A percentile compares a stretch with the other conserved stretches of the same genome.
Conservation (phyloP, 2,329 filamentous ascomycete genomes). For the Alternaria metachromatica region DNA sequence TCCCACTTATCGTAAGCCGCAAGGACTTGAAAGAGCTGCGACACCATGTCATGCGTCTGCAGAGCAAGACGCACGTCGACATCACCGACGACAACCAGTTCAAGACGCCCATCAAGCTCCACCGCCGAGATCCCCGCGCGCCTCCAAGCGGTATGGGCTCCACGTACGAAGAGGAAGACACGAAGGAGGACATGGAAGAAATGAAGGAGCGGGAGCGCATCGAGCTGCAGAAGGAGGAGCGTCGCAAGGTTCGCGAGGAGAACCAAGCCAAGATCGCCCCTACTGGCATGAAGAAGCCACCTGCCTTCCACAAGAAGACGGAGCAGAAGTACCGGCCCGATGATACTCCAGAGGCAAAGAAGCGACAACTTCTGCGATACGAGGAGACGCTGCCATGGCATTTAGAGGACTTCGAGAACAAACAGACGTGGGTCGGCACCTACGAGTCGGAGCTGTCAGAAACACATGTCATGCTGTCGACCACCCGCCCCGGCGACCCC, state of each 20-base stretch:
- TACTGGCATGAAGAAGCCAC: conserved; percentile 71
- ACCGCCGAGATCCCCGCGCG: conserved; percentile 80
- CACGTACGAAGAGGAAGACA: conserved; percentile 59
- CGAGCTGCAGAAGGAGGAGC: conserved; percentile 71
- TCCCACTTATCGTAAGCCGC: conserved; percentile 82
- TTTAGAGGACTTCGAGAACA: conserved; percentile 93
- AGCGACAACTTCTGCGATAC: conserved; percentile 72
- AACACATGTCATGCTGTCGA: conserved; percentile 73
- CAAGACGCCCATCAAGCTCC: conserved; percentile 83
- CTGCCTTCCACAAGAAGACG: conserved; percentile 75
- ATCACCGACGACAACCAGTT: conserved; percentile 82
- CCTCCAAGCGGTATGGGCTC: conserved; percentile 58
- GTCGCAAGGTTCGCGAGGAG: conserved; percentile 82
- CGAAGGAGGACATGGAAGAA: conserved; percentile 68
- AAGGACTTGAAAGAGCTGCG: conserved; percentile 79
- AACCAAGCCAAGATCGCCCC: conserved; percentile 95
- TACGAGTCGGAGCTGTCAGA: conserved; percentile 90
- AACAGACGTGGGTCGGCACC: conserved; percentile 90
- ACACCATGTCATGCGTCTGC: conserved; percentile 86
- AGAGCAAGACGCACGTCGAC: conserved; percentile 65
- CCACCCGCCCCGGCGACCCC: conserved; percentile 66
- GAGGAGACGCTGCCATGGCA: conserved; percentile 98
- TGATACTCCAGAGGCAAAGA: conserved; percentile 73
- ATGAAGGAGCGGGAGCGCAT: conserved; percentile 69
- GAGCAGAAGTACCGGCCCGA: conserved; percentile 87